These are phyloP conservation scores for Celoporthe dispersa DNA, from an alignment of 2,329 filamentous ascomycete genomes.

Conservation along the genomic window DNA sequence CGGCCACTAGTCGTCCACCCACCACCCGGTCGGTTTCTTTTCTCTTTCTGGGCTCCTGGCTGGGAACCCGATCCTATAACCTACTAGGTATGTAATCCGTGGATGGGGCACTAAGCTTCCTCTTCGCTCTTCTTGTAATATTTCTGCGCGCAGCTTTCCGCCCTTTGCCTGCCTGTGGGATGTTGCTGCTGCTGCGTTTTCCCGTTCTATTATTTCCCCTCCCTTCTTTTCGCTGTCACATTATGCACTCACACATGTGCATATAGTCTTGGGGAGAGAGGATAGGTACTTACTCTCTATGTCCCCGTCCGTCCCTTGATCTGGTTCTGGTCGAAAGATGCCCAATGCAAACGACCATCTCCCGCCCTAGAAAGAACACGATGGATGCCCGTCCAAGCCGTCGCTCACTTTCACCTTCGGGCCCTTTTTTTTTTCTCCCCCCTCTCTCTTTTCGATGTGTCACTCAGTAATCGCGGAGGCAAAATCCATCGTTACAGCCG, in stretches of 20 bases:
- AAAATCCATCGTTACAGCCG: background rate
- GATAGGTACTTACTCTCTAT: background rate
- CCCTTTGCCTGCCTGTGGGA: background rate
- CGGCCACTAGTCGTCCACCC: background rate
- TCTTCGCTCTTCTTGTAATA: background rate
- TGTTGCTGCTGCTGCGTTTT: background rate
- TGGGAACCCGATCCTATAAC: conserved; percentile 7
- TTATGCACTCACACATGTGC: background rate
- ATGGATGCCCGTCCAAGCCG: background rate
- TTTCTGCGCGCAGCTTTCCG: background rate
- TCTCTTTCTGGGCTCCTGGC: background rate
- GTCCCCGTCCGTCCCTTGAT: background rate
- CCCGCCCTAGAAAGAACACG: background rate
- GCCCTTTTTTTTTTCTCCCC: background rate
- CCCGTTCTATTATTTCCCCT: background rate
- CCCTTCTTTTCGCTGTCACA: background rate
- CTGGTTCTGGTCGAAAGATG: background rate
- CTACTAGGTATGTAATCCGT: conserved; percentile 5
- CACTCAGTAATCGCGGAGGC: background rate
- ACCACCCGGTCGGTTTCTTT: background rate
- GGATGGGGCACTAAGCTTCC: background rate
- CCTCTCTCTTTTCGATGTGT: background rate
- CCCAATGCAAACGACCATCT: background rate
- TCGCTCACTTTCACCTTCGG: background rate
- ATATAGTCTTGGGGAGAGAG: background rate